Percentiles rank a stretch among this genome's conserved stretches.
These are phyloP conservation scores for Aspergillus nomiae DNA, from an alignment of 2,329 filamentous ascomycete genomes.

Conservation along the genomic window DNA sequence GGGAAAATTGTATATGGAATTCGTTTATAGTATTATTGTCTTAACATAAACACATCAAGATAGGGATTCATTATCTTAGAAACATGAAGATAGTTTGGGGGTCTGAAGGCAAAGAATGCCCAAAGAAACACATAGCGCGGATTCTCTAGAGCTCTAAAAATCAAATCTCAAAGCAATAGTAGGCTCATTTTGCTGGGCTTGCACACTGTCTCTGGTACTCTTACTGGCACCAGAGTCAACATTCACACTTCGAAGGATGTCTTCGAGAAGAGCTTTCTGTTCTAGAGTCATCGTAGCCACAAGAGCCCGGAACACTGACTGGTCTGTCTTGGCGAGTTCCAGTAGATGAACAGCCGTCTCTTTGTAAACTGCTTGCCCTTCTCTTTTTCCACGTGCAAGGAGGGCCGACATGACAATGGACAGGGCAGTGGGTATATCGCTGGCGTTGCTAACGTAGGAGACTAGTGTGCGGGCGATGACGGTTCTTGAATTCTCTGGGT, in stretches of 20 bases:
- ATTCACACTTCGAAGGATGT: conserved; percentile 68
- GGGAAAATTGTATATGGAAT: background rate
- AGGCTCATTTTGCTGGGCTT: conserved; percentile 59
- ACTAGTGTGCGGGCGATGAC: conserved; percentile 75
- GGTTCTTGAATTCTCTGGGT: conserved; percentile 73
- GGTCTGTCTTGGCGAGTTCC: conserved; percentile 77
- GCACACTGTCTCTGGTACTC: conserved; percentile 44
- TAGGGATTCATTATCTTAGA: background rate
- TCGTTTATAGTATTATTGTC: background rate
- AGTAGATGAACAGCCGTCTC: conserved; percentile 78
- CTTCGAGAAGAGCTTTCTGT: conserved; percentile 77
- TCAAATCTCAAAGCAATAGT: conserved; percentile 95
- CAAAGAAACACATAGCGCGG: background rate
- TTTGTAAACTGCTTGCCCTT: conserved; percentile 60
- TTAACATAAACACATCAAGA: background rate
- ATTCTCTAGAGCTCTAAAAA: conserved; percentile 57
- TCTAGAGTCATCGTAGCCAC: conserved; percentile 70
- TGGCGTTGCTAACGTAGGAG: conserved; percentile 61
- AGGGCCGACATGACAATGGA: conserved; percentile 77
- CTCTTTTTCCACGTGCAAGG: conserved; percentile 68
- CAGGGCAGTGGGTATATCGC: conserved; percentile 56
- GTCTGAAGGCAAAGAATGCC: background rate
- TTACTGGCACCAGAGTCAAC: conserved; percentile 39
- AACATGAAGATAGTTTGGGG: background rate
- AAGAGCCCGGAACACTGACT: conserved; percentile 70